Evolutionary conservation across 1,284 basidiomycete genomes (phyloP), one percentile per base, ranked within the genome.

Genomic region (Papiliotrema laurentii): DNA sequence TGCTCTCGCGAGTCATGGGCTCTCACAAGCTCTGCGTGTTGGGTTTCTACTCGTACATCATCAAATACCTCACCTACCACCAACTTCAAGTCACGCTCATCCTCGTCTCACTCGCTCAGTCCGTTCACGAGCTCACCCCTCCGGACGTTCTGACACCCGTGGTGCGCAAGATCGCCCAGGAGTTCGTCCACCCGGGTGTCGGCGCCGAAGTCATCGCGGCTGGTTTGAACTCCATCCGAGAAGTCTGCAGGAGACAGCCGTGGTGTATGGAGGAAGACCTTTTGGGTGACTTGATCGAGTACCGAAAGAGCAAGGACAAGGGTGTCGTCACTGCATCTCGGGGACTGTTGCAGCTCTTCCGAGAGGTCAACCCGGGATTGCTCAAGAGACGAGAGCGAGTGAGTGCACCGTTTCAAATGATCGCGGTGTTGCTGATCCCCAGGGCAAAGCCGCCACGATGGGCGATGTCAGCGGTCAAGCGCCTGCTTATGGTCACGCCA

Each of bases 161-260:
- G 37, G 78, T 99, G 43, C 82, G 83, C 50, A 99, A 98, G 75
- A 76, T 99, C 47, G 89, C 93, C 0, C 84, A 89, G 62, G 91
- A 97, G 66, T 99, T 99, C 62, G 88, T 99, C 2, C 94, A 98
- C 72, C 94, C 94, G 0, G 96, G 96, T 53, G 96, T 98, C 4
- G 89, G 90, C 3, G 59, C 85, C 55, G 93, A 98, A 72, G 92
- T 98, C 61, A 88, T 97, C 49, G 86, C 93, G 0, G 96, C 94
- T 0, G 96, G 96, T 31, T 78, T 99, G 63, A 99, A 99, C 69
- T 82, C 90, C 19, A 89, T 98, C 40, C 80, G 92, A 33, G 94
- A 98, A 73, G 84, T 98, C 24, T 97, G 90, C 68, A 76, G 86
- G 34, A 75, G 94, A 28, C 96, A 99, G 69, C 91, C 94, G 5